These are phyloP conservation scores for Herpetomonas muscarum DNA, from an alignment of 208 protist genomes.

Conservation along the genomic window DNA sequence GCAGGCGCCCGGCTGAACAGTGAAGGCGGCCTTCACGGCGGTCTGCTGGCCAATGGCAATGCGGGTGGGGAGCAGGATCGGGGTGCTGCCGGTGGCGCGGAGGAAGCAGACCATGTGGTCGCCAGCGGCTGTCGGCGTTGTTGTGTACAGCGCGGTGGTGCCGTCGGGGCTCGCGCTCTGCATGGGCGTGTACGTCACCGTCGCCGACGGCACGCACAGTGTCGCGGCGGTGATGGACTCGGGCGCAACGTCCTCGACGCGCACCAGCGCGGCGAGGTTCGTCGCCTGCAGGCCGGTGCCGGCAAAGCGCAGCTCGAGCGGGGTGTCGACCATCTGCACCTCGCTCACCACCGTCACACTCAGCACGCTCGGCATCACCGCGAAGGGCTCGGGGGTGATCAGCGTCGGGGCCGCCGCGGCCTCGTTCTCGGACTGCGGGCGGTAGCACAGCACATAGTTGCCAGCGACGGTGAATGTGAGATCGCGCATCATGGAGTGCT, in stretches of 20 bases:
- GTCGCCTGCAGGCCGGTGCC: slow-evolving; percentile 38
- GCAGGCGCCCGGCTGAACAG: slow-evolving; percentile 44
- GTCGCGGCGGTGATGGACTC: slow-evolving; percentile 17
- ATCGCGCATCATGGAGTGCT: slow-evolving; percentile 25
- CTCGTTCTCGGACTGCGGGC: slow-evolving; percentile 10
- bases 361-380: slow-evolving; percentile 44
- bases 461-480: slow-evolving; percentile 39
- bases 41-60: slow-evolving; percentile 37
- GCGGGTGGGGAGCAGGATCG: slow-evolving; percentile 26
- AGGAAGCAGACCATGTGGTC: slow-evolving; percentile 67
- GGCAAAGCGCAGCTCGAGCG: slow-evolving; percentile 45
- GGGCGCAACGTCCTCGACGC: slow-evolving; percentile 8
- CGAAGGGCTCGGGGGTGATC: slow-evolving; percentile 46
- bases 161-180: slow-evolving; percentile 29
- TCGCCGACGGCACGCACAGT: slow-evolving; percentile 21
- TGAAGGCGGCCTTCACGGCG: slow-evolving; percentile 44
- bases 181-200: slow-evolving; percentile 28
- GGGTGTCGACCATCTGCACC: slow-evolving; percentile 30
- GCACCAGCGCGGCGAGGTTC: slow-evolving; percentile 63
- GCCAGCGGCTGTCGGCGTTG: slow-evolving; percentile 40
- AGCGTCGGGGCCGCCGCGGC: slow-evolving; percentile 16
- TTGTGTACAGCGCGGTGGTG: slow-evolving; percentile 39
- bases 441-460: slow-evolving; percentile 78
- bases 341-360: slow-evolving; percentile 40
- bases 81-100: slow-evolving; percentile 3